phyloP scores from a whole-genome alignment of 108 stramenopile species.

The Skeletonema menzelii region DNA sequence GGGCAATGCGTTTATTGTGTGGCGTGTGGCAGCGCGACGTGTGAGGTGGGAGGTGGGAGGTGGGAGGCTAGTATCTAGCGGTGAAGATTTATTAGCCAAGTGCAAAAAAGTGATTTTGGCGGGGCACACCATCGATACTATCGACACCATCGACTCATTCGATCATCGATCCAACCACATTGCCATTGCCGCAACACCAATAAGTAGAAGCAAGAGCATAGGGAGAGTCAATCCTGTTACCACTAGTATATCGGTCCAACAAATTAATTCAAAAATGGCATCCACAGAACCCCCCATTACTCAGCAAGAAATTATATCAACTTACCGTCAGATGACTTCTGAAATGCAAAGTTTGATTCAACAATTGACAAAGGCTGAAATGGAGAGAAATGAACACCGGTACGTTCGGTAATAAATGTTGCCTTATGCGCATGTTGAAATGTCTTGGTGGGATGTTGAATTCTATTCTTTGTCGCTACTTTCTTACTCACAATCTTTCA shows the following conservation, averaged over 20 bases:
- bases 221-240: not conserved
- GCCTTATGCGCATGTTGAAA: not conserved
- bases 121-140: too few species aligned
- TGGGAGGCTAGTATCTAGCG: too few species aligned
- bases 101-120: not conserved
- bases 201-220: too few species aligned
- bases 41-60: not conserved
- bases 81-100: not conserved
- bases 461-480: too few species aligned
- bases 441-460: not conserved
- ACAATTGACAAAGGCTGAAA: constrained; percentile 61
- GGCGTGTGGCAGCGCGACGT: not conserved
- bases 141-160: too few species aligned
- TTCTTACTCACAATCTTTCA: not conserved
- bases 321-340: constrained; percentile 54
- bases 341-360: constrained; percentile 62
- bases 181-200: too few species aligned
- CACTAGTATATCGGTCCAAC: too few species aligned
- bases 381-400: constrained; percentile 53
- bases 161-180: too few species aligned
- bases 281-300: constrained; percentile 30
- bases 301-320: constrained; percentile 52
- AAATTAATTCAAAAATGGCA: constrained; percentile 7
- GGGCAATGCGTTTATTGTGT: not conserved
- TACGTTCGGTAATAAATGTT: constrained; percentile 4